A percentile compares a stretch with the other conserved stretches of the same genome.
Evolutionary conservation across 202 grass and related monocot genomes (phyloP).

Genomic region (Elaeis oleifera): DNA sequence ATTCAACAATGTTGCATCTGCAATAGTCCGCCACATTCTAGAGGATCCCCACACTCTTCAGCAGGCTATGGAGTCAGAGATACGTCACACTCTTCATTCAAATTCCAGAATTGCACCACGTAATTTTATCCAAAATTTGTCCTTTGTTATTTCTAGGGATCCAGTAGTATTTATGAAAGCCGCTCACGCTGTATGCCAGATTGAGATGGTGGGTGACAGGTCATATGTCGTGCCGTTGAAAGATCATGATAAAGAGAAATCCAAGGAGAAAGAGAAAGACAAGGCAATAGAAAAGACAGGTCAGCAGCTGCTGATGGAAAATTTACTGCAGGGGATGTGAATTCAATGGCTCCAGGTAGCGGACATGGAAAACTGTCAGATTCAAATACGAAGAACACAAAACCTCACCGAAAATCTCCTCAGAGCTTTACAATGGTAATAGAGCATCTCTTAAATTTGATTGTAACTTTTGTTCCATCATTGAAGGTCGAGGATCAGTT

Average conservation of each 20-base stretch:
- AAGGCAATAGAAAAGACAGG: conserved; percentile 65
- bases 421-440: conserved; percentile 88
- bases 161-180: conserved; percentile 90
- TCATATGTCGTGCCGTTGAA: conserved; percentile 86
- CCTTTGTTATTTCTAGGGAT: conserved; percentile 84
- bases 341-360: conserved; percentile 31
- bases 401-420: conserved; percentile 78
- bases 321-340: conserved; percentile 31
- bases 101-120: conserved; percentile 73
- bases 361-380: conserved; percentile 60
- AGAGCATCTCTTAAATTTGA: conserved; percentile 72
- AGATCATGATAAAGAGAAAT: conserved; percentile 81
- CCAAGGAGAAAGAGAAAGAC: conserved; percentile 84
- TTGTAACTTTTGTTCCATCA: conserved; percentile 58
- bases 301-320: conserved; percentile 26
- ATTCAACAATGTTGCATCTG: conserved; percentile 84
- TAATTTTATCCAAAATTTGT: conserved; percentile 92
- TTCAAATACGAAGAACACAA: conserved; percentile 44
- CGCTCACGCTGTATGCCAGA: conserved; percentile 81
- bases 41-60: conserved; percentile 97
- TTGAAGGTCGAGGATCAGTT: conserved; percentile 40
- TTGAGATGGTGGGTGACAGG: conserved; percentile 94
- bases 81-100: conserved; percentile 84
- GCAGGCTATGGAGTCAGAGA: conserved; percentile 99
- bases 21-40: conserved; percentile 93